phyloP scores from a whole-genome alignment of 1,139 yeast genomes.

The Magnusiomyces paraingens region DNA sequence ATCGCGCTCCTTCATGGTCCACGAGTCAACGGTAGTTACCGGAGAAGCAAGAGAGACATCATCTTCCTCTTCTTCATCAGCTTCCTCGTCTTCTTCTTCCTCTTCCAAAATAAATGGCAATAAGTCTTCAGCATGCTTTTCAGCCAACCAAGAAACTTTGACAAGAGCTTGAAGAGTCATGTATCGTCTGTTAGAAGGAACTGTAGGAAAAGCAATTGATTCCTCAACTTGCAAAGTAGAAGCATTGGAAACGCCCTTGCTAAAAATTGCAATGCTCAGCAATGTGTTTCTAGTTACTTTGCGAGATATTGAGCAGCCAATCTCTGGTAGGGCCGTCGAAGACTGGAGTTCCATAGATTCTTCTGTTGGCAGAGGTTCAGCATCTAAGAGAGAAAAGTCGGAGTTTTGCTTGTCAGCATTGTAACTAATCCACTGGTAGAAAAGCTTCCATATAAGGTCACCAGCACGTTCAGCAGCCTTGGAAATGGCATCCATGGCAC shows the following conservation, averaged over 20 bases:
- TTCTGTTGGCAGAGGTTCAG: conserved; percentile 7
- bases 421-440: conserved; percentile 36
- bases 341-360: neutral
- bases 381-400: conserved; percentile 12
- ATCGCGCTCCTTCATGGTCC: conserved; percentile 61
- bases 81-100: conserved; percentile 30
- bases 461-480: conserved; percentile 41
- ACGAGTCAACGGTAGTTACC: conserved; percentile 27
- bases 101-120: conserved; percentile 41
- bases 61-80: conserved; percentile 21
- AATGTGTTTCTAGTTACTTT: conserved; percentile 1
- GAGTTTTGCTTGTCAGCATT: conserved; percentile 6
- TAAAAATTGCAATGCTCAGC: neutral
- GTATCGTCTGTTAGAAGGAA: conserved; percentile 4
- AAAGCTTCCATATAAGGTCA: conserved; percentile 51
- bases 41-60: neutral
- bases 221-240: neutral
- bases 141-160: conserved; percentile 60
- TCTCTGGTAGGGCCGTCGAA: neutral
- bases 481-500: conserved; percentile 57
- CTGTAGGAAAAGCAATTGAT: neutral
- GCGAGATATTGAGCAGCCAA: conserved; percentile 1
- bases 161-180: conserved; percentile 36
- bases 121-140: conserved; percentile 48
- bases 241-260: neutral